Evolutionary conservation across 2,329 filamentous ascomycete species (phyloP), one percentile per base, ranked within the genome.

Genomic region (Colletotrichum chrysophilum): DNA sequence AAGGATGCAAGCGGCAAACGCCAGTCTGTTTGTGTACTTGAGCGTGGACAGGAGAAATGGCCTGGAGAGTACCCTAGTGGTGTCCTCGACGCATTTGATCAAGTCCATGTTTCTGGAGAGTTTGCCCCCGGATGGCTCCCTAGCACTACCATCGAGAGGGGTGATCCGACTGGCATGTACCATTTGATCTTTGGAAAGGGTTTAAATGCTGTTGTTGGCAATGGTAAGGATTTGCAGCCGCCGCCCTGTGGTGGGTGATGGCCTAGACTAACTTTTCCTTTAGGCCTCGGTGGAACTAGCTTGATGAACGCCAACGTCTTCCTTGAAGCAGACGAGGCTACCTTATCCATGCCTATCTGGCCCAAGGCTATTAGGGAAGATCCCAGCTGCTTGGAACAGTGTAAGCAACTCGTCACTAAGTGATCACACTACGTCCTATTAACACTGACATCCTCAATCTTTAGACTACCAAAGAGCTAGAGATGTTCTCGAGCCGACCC

Each of bases 301-400:
- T 81, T 94, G 32, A 88, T 94, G 55, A 94, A 94, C 77, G 91
- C 92, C 12, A 94, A 94, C 79, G 90, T 94, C 3, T 94, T 93
- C 78, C 83, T 94, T 18, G 87, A 90, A 77, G 89, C 91, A 4
- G 91, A 93, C 71, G 81, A 88, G 16, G 85, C 86, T 5, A 90
- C 90, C 0, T 82, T 94, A 71, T 80, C 82, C 3, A 86, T 91
- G 82, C 85, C 87, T 3, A 83, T 86, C 10, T 94, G 92, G 92
- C 92, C 93, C 0, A 79, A 86, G 12, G 89, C 93, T 80, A 88
- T 93, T 18, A 82, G 89, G 43, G 77, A 88, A 2, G 79, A 86
- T 26, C 83, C 83, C 3, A 80, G 82, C 0, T 82, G 81, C 9
- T 78, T 93, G 43, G 84, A 88, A 48, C 80, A 86, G 76, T 93